Evolutionary conservation across 2,329 filamentous ascomycete genomes (phyloP), one percentile per base, ranked within the genome.

Genomic region (Calonectria multiphialidica): DNA sequence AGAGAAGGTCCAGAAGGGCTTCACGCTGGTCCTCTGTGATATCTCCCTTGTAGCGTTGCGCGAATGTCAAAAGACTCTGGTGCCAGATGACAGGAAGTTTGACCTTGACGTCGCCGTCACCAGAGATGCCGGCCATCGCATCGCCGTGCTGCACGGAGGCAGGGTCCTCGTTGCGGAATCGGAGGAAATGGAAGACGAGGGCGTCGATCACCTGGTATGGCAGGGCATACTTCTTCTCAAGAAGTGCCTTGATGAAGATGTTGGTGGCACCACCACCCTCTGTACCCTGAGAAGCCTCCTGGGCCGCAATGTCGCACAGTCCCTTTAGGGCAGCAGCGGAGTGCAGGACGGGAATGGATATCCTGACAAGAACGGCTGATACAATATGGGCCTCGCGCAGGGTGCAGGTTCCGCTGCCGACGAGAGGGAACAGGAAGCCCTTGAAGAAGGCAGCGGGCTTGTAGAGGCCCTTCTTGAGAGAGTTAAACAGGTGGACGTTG

Each of bases 391-490:
- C 97, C 84, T 99, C 97, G 63, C 96, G 92, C 63, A 98, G 86
- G 0, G 96, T 98, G 86, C 96, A 98, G n/a, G 93, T 95, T 33
- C 95, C 94, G 63, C 92, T 94, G 10, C 90, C 91, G 12, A 98
- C 92, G 21, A 99, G 90, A 0, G 97, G 97, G 81, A 98, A 98
- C 18, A 99, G 88, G 77, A 99, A 92, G 5, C 96, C 97, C 83
- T 98, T 98, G 90, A 99, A 99, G 85, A 98, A 99, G 21, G 96
- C 95, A 0, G 95, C 93, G 8, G 97, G 97, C 83, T 98, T 98
- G 87, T 98, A 98, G 16, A 98, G 89, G 9, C 91, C 92, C 82
- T 98, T 98, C 86, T 98, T 98, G 70, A 99, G 87, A 0, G 95
- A 81, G 79, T 97, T 96, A 89, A 98, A 99, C 9, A 98, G 88